Evolutionary conservation across 2,329 filamentous ascomycete genomes (phyloP).

Genomic region (Aspergillus jensenii): DNA sequence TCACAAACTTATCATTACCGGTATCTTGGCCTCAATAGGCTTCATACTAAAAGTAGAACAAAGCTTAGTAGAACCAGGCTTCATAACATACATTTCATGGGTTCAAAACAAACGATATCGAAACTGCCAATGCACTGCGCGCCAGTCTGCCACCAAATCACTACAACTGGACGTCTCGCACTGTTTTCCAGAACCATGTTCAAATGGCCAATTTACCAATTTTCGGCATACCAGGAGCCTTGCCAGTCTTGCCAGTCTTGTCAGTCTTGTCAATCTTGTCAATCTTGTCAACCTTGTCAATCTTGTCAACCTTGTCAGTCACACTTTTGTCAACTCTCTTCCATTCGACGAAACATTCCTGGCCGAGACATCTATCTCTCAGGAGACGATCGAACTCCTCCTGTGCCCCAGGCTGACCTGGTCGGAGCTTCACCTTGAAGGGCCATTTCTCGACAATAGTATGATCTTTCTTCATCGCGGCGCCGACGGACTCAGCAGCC

Average conservation of each 20-base stretch:
- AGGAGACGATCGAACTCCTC: constrained; percentile 32
- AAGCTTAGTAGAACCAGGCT: too few relatives aligned
- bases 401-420: constrained; percentile 18
- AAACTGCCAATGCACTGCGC: too few relatives aligned
- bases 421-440: constrained; percentile 22
- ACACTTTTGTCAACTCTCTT: constrained; percentile 8
- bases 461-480: constrained; percentile 29
- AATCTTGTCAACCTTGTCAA: not conserved
- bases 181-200: not conserved
- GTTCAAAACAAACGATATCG: not conserved
- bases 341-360: constrained; percentile 36
- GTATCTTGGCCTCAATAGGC: too few relatives aligned
- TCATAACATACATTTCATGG: not conserved
- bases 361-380: constrained; percentile 6
- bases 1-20: too few relatives aligned
- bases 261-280: too few relatives aligned
- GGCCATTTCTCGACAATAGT: constrained; percentile 38
- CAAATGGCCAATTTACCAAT: too few relatives aligned
- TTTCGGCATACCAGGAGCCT: too few relatives aligned
- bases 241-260: not conserved
- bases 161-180: not conserved
- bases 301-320: not conserved
- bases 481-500: not conserved
- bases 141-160: too few relatives aligned
- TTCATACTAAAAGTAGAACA: too few relatives aligned